phyloP scores from a whole-genome alignment of 257 asterid genomes.

The Nyctanthes arbortristis region DNA sequence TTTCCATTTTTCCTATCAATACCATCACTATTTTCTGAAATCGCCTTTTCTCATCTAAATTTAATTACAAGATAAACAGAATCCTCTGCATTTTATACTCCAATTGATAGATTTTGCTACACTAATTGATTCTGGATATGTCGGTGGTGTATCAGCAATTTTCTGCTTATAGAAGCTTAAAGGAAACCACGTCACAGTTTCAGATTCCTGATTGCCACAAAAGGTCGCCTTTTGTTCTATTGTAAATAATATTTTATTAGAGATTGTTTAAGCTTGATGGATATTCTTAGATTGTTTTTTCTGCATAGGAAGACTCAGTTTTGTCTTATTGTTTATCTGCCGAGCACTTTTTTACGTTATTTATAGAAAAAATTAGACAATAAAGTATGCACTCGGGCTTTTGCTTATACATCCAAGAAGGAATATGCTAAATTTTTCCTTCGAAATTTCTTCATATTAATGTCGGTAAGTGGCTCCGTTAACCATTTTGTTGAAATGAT shows the following conservation, averaged over 20 bases:
- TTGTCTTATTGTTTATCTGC: background rate
- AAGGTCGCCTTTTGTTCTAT: background rate
- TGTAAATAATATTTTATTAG: background rate
- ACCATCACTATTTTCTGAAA: background rate
- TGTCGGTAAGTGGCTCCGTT: background rate
- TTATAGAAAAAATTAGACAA: background rate
- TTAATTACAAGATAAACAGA: background rate
- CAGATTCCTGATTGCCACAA: background rate
- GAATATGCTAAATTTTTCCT: background rate
- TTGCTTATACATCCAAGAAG: background rate
- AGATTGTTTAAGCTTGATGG: background rate
- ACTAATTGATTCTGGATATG: background rate
- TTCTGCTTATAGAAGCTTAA: background rate
- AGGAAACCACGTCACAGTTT: background rate
- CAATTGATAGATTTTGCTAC: background rate
- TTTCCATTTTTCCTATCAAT: background rate
- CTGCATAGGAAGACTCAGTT: background rate
- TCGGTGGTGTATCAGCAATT: slow-evolving; percentile 6
- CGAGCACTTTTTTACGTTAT: background rate
- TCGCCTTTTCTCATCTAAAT: background rate
- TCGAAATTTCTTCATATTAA: background rate
- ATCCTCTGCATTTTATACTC: background rate
- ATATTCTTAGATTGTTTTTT: background rate
- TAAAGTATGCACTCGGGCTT: background rate
- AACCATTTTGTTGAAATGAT: background rate